Evolutionary conservation across 306 rosid genomes (phyloP).

Genomic region (Lithocarpus polystachyus): DNA sequence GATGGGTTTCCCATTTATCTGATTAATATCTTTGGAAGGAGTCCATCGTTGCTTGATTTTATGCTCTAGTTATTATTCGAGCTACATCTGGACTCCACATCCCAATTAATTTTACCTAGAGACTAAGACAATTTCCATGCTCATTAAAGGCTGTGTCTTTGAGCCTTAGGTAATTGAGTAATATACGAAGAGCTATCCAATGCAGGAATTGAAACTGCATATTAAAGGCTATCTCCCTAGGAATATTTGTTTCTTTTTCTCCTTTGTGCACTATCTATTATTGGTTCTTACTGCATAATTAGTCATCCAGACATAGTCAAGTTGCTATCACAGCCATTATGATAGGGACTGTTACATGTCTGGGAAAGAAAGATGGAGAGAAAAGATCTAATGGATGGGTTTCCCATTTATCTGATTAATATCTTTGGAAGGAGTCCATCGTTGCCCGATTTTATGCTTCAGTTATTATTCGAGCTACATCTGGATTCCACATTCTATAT

Average conservation of each 20-base stretch:
- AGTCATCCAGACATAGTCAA: neutral
- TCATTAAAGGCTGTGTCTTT: too few species aligned
- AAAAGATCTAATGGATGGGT: neutral
- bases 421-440: neutral
- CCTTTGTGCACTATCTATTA: neutral
- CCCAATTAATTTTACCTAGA: neutral
- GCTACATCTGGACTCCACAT: conserved; percentile 4
- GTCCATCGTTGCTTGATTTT: neutral
- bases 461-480: neutral
- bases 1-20: neutral
- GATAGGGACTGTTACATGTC: conserved; percentile 4
- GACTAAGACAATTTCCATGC: too few species aligned
- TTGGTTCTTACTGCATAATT: neutral
- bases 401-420: neutral
- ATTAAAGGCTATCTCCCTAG: neutral
- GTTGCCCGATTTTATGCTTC: neutral
- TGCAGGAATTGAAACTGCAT: neutral
- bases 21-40: neutral
- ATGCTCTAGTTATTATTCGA: neutral
- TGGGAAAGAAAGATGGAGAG: neutral
- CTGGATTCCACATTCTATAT: neutral
- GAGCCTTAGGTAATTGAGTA: neutral
- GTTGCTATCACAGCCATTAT: neutral
- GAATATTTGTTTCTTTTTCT: too few species aligned
- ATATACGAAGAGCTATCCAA: neutral